Evolutionary conservation across 1,139 yeast genomes (phyloP).

Genomic region (Debaryomyces subglobosus): DNA sequence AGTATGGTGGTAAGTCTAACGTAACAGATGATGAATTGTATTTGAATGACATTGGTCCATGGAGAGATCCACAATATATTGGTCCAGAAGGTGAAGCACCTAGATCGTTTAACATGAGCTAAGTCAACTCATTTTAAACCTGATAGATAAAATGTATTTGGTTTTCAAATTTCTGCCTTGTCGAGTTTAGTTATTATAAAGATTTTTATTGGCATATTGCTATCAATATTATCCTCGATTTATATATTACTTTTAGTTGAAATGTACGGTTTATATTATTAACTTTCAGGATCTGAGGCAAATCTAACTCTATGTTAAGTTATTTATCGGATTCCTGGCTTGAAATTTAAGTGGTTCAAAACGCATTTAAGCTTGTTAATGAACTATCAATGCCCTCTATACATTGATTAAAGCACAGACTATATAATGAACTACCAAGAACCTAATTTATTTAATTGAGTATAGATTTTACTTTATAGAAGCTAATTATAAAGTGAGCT

Average conservation of each 20-base stretch:
- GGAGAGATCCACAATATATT: constrained; percentile 87
- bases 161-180: background rate
- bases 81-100: constrained; percentile 91
- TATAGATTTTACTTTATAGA: no score
- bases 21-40: constrained; percentile 78
- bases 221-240: background rate
- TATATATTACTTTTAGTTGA: constrained; percentile 3
- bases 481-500: background rate
- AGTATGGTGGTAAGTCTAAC: constrained; percentile 83
- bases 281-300: background rate
- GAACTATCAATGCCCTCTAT: no score
- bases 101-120: constrained; percentile 39
- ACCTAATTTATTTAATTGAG: no score
- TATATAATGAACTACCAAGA: no score
- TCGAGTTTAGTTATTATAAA: background rate
- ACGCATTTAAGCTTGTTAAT: no score
- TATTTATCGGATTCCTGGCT: background rate
- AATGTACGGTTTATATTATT: background rate
- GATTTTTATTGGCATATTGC: constrained; percentile 1
- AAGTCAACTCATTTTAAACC: background rate
- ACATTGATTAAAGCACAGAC: no score
- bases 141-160: background rate
- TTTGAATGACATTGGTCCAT: constrained; percentile 92
- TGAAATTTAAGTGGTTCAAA: no score
- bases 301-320: background rate